A percentile compares a stretch with the other conserved stretches of the same genome.
Evolutionary conservation across 345 rosid genomes (phyloP).

Genomic region (Jatropha curcas): DNA sequence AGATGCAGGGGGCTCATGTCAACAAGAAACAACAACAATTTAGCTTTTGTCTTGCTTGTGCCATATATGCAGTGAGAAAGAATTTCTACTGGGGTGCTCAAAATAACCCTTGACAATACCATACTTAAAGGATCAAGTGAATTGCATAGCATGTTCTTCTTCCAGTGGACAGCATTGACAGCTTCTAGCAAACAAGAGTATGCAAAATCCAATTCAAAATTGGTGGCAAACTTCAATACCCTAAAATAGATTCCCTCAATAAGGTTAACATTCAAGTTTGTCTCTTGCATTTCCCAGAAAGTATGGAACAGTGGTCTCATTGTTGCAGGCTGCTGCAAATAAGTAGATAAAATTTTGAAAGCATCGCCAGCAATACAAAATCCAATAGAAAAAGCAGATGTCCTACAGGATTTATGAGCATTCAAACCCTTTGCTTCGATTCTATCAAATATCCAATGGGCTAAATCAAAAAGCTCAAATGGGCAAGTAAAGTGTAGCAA

Average conservation of each 20-base stretch:
- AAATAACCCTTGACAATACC: conserved; percentile 49
- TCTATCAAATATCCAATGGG: conserved; percentile 53
- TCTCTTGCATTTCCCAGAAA: conserved; percentile 56
- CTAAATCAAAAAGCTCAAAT: conserved; percentile 63
- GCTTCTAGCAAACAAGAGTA: conserved; percentile 69
- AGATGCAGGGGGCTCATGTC: conserved; percentile 74
- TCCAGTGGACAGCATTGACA: conserved; percentile 42
- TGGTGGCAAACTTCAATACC: conserved; percentile 55
- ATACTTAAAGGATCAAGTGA: conserved; percentile 59
- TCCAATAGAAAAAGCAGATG: conserved; percentile 48
- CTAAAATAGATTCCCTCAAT: conserved; percentile 62
- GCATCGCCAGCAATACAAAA: conserved; percentile 65
- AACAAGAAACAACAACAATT: conserved; percentile 57
- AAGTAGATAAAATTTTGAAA: conserved; percentile 54
- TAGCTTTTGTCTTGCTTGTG: conserved; percentile 57
- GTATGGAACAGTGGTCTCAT: conserved; percentile 43
- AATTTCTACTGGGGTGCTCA: conserved; percentile 58
- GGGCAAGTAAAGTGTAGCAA: conserved; percentile 64
- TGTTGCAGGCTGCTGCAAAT: conserved; percentile 49
- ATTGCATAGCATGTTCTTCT: conserved; percentile 33
- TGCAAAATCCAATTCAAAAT: conserved; percentile 45
- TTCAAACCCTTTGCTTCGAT: conserved; percentile 31
- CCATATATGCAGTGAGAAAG: conserved; percentile 56
- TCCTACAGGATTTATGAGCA: conserved; percentile 28
- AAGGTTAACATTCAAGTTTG: conserved; percentile 43